A percentile compares a stretch with the other conserved stretches of the same genome.
phyloP scores from a whole-genome alignment of 176 grass and related monocot genomes.

The Aegilops umbellulata region DNA sequence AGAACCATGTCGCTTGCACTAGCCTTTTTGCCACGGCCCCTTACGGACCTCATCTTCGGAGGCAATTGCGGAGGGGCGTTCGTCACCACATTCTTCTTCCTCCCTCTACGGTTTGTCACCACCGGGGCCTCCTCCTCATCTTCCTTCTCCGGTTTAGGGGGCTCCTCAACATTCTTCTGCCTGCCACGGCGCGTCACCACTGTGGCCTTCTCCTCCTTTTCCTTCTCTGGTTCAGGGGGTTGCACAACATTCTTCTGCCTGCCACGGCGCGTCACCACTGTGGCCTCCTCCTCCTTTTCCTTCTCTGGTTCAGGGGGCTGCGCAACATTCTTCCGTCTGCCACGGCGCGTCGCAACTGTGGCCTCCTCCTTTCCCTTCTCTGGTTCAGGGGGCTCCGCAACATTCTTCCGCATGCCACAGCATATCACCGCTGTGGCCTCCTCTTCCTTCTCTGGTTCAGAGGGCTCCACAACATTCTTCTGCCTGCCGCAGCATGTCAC shows the following conservation, averaged over 20 bases:
- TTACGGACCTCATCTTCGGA: conserved; percentile 16
- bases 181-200: neutral
- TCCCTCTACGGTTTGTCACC: conserved; percentile 1
- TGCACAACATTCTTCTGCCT: neutral
- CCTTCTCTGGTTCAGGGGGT: neutral
- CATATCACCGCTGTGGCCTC: neutral
- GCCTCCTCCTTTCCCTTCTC: neutral
- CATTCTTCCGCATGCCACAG: neutral
- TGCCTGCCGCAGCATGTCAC: neutral
- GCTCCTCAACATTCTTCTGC: neutral
- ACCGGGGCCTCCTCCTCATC: neutral
- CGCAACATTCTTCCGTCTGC: neutral
- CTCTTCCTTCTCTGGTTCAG: neutral
- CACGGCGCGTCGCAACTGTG: neutral
- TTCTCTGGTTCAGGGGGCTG: neutral
- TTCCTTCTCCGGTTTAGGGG: neutral
- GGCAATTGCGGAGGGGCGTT: neutral
- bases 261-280: neutral
- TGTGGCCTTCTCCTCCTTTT: neutral
- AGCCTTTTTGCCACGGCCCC: neutral
- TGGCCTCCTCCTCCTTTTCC: neutral
- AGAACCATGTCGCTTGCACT: conserved; percentile 1
- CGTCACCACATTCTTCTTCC: conserved; percentile 12
- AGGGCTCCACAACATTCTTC: neutral
- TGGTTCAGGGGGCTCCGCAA: too few relatives aligned